Evolutionary conservation across 106 monocot species (phyloP).

Genomic region (Hemerocallis citrina): DNA sequence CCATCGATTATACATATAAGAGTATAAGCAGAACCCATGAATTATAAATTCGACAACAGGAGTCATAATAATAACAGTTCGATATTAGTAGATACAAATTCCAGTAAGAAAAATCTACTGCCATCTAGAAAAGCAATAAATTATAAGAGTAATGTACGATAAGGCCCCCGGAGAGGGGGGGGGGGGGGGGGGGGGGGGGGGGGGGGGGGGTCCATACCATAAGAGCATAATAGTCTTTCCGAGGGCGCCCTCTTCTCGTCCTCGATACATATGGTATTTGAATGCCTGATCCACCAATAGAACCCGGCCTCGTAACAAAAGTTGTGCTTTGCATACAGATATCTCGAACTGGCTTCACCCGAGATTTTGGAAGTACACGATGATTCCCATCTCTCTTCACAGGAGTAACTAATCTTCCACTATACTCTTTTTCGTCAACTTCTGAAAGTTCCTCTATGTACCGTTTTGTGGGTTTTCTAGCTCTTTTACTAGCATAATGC

Average conservation of each 20-base stretch:
- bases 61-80: too few relatives aligned
- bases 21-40: too few relatives aligned
- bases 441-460: conserved; percentile 84
- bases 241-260: conserved; percentile 50
- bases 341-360: conserved; percentile 10
- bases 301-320: conserved; percentile 38
- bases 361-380: conserved; percentile 19
- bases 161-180: too few relatives aligned
- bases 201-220: too few relatives aligned
- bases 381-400: conserved; percentile 10
- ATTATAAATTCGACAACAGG: too few relatives aligned
- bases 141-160: too few relatives aligned
- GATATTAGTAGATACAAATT: too few relatives aligned
- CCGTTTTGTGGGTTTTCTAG: conserved; percentile 75
- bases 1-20: too few relatives aligned
- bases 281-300: conserved; percentile 49
- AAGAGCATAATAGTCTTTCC: conserved; percentile 45
- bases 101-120: too few relatives aligned
- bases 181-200: too few relatives aligned
- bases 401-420: conserved; percentile 18
- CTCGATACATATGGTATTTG: conserved; percentile 60
- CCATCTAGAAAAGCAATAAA: too few relatives aligned
- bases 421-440: conserved; percentile 40
- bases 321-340: conserved; percentile 9
- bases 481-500: conserved; percentile 37